phyloP scores from a whole-genome alignment of 495 filamentous ascomycete genomes.

The Pseudoneurospora amorphoporcata region DNA sequence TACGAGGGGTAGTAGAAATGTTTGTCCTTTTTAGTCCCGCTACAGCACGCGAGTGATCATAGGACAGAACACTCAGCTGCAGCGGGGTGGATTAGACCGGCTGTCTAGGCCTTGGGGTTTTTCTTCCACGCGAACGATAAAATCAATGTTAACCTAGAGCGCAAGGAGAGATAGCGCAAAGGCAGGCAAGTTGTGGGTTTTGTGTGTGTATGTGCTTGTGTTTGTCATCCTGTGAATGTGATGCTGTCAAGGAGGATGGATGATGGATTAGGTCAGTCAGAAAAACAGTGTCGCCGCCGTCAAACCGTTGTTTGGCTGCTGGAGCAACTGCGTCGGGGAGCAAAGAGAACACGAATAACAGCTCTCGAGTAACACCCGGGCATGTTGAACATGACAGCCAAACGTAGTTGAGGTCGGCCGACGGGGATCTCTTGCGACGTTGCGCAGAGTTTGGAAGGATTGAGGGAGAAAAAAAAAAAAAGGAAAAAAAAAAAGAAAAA shows the following conservation, averaged over 20 bases:
- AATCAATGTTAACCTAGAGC: constrained; percentile 41
- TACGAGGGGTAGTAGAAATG: constrained; percentile 18
- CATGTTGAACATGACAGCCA: neutral
- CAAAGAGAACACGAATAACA: neutral
- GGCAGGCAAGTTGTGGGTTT: constrained; percentile 48
- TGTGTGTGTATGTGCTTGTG: constrained; percentile 13
- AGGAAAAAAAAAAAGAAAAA: neutral
- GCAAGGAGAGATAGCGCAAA: constrained; percentile 38
- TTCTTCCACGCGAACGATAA: constrained; percentile 52
- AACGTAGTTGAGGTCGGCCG: neutral
- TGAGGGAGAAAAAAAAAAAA: neutral
- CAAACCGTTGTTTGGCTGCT: neutral
- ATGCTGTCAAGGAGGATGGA: neutral
- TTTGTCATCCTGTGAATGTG: neutral
- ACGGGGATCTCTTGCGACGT: neutral
- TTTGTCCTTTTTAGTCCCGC: constrained; percentile 53
- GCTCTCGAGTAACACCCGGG: neutral
- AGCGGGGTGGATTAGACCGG: constrained; percentile 53
- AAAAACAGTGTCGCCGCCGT: neutral
- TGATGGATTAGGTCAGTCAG: neutral
- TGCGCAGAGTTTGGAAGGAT: neutral
- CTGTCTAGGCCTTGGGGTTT: constrained; percentile 49
- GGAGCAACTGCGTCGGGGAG: neutral
- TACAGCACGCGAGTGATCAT: constrained; percentile 32
- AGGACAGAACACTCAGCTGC: constrained; percentile 18